phyloP scores from a whole-genome alignment of 75 land plant species.

The Selaginella moellendorffii region DNA sequence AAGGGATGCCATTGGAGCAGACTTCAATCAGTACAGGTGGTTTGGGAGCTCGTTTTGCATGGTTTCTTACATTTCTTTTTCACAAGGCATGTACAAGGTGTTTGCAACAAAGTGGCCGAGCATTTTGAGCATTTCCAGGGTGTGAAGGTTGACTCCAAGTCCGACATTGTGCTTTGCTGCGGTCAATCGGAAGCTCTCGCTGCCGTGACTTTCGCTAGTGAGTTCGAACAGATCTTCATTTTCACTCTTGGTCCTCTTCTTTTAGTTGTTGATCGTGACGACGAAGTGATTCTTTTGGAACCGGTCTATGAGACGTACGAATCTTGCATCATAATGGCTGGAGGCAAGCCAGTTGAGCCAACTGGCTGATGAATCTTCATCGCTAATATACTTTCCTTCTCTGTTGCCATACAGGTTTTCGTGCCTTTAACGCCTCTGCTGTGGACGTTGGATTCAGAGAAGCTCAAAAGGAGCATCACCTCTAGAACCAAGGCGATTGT shows the following conservation, averaged over 20 bases:
- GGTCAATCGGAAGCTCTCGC: constrained; percentile 97
- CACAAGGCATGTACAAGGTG: constrained; percentile 76
- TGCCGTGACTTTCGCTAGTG: constrained; percentile 62
- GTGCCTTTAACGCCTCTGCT: constrained; percentile 58
- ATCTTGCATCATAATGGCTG: constrained; percentile 54
- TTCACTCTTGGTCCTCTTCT: neutral
- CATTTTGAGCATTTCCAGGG: constrained; percentile 38
- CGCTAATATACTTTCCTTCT: too few species aligned
- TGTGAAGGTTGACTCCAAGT: constrained; percentile 48
- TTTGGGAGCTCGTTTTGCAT: too few species aligned
- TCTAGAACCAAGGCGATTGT: constrained; percentile 62
- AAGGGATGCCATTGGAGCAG: constrained; percentile 56
- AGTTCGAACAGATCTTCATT: too few species aligned
- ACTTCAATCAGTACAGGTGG: constrained; percentile 94
- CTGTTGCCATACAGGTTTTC: neutral
- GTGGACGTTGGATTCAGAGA: constrained; percentile 53
- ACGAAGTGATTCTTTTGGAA: constrained; percentile 75
- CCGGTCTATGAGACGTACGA: constrained; percentile 81
- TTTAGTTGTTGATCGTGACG: constrained; percentile 61
- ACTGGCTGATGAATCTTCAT: neutral
- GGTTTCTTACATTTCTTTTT: neutral
- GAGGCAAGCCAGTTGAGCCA: constrained; percentile 62
- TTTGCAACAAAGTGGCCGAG: constrained; percentile 55
- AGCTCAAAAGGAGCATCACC: constrained; percentile 38
- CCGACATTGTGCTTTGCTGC: constrained; percentile 59